Base-by-base conservation (phyloP, 2,329 filamentous ascomycete species). In the Chaetothyriales sp. region DNA sequence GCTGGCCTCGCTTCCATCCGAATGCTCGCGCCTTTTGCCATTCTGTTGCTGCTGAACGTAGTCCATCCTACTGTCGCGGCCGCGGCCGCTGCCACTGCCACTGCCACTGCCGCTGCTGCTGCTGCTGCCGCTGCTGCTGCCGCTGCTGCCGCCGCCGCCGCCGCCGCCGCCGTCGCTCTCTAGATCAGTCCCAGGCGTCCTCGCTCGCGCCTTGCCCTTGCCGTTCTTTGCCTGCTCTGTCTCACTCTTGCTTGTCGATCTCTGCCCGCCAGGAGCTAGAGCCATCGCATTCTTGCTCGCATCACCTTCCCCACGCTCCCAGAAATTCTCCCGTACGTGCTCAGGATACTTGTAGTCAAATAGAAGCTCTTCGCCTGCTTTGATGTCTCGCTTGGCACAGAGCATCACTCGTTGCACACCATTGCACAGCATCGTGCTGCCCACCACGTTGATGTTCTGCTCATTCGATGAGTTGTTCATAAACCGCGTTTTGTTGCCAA, bases 401-500 rank as follows among this genome's bases (percentile, higher is more conserved):
- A 92, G 84, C 45, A 81, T 84, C 63, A 92, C 87, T 13, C 87
- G 78, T 59, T 83, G 83, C 55, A 86, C 82, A 20, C 83, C 82
- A 60, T 87, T 86, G 53, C 87, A 86, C 48, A 86, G 78, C 15
- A 84, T 66, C 50, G 87, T 82, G 53, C 78, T 77, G 1, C 85
- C 77, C 57, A 82, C 80, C 62, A 82, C 81, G 50, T 83, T 85
- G 61, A 65, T 66, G 54, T 70, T 70, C 54, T 74, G 70, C 45
- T 66, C 65, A 47, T 74, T 71, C 1, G 74, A 73, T 13, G 84
- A 82, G 60, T 90, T 85, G 65, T 94, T 92, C 65, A 92, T 87
- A 67, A 89, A 92, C 3, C 87, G 80, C 46, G 84, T 82, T 57
- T 89, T 81, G 64, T 90, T 92, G 48, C 86, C 86, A 57, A 84